Percentiles rank a stretch among this genome's conserved stretches.
phyloP scores from a whole-genome alignment of 2,329 filamentous ascomycete species.

The Microdochium trichocladiopsis region DNA sequence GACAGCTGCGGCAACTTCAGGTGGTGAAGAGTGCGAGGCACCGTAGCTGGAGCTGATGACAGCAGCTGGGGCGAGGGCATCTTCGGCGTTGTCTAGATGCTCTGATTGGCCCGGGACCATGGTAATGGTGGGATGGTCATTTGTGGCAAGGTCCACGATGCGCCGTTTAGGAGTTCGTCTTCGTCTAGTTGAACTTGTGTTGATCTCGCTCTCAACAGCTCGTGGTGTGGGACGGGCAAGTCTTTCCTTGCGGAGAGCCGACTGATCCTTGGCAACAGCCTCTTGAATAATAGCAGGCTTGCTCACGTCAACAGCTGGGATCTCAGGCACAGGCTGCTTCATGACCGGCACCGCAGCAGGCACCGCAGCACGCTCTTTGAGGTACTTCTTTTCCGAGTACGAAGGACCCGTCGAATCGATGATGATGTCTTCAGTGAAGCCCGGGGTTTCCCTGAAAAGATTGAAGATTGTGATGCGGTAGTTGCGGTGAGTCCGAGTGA shows the following conservation, averaged over 20 bases:
- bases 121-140: slow-evolving; percentile 25
- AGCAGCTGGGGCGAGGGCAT: slow-evolving; percentile 9
- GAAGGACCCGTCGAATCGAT: slow-evolving; percentile 80
- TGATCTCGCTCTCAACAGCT: slow-evolving; percentile 49
- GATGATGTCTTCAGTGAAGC: slow-evolving; percentile 82
- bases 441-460: slow-evolving; percentile 82
- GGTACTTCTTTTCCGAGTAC: slow-evolving; percentile 77
- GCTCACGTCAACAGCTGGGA: slow-evolving; percentile 57
- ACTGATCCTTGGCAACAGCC: slow-evolving; percentile 36
- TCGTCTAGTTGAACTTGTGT: slow-evolving; percentile 52
- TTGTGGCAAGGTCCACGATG: slow-evolving; percentile 57
- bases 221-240: slow-evolving; percentile 35
- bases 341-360: slow-evolving; percentile 71
- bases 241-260: slow-evolving; percentile 53
- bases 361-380: slow-evolving; percentile 75
- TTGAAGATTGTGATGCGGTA: slow-evolving; percentile 94
- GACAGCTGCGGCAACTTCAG: slow-evolving; percentile 21
- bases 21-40: slow-evolving; percentile 34
- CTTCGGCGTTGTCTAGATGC: slow-evolving; percentile 8
- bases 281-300: slow-evolving; percentile 56
- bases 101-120: slow-evolving; percentile 17
- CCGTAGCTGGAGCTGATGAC: slow-evolving; percentile 30
- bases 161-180: slow-evolving; percentile 53
- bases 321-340: slow-evolving; percentile 57
- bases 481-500: slow-evolving; percentile 76